A percentile compares a stretch with the other conserved stretches of the same genome.
phyloP scores from a whole-genome alignment of 305 asterid genomes.

The Caryopteris hybrid region DNA sequence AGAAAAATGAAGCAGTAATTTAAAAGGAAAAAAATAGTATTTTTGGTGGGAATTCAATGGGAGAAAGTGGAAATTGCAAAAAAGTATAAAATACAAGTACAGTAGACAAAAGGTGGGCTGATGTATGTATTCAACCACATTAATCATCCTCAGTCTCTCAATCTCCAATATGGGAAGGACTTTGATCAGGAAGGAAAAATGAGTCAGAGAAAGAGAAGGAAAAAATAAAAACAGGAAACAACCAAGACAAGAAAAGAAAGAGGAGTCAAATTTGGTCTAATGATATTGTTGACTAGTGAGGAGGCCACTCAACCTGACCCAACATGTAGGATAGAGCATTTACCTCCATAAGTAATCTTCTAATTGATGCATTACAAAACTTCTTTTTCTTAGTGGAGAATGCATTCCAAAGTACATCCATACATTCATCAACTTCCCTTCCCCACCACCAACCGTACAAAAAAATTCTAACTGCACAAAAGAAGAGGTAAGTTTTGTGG shows the following conservation, averaged over 20 bases:
- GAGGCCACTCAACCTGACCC: conserved; percentile 59
- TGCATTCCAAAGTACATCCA: conserved; percentile 53
- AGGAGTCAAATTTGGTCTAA: conserved; percentile 42
- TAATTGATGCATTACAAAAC: conserved; percentile 38
- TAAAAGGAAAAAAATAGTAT: not conserved
- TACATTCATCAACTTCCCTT: conserved; percentile 31
- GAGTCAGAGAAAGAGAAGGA: conserved; percentile 17
- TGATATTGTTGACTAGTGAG: conserved; percentile 43
- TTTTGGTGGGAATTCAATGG: conserved; percentile 13
- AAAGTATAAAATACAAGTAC: conserved; percentile 32
- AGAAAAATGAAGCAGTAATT: not conserved
- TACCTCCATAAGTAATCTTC: conserved; percentile 33
- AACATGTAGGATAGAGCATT: conserved; percentile 41
- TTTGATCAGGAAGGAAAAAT: conserved; percentile 18
- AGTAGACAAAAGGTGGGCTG: conserved; percentile 28
- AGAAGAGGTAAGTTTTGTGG: conserved; percentile 28
- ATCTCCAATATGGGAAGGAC: conserved; percentile 12
- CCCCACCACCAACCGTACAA: conserved; percentile 51
- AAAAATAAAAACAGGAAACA: conserved; percentile 16
- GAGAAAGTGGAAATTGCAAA: conserved; percentile 22
- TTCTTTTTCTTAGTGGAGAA: conserved; percentile 51
- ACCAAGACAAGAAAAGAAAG: conserved; percentile 54
- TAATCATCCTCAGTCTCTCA: conserved; percentile 25
- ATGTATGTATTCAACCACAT: conserved; percentile 33
- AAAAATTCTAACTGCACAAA: conserved; percentile 21